Percentiles rank a stretch among this genome's conserved stretches.
phyloP scores from a whole-genome alignment of 2,329 filamentous ascomycete genomes.

The Apiospora sp. region DNA sequence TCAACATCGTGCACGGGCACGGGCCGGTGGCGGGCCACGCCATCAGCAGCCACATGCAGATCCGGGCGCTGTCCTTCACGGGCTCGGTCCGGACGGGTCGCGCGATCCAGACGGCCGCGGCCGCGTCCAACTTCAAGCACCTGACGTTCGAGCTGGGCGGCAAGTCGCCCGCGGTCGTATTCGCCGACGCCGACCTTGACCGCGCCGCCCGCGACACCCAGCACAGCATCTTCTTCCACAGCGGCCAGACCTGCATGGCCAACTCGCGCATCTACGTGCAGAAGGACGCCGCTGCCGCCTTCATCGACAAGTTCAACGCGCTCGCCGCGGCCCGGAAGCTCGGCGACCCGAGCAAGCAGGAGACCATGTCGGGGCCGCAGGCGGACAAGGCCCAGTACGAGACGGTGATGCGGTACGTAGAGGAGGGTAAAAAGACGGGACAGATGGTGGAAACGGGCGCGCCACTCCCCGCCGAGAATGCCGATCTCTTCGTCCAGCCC shows the following conservation, averaged over 20 bases:
- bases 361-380: slow-evolving; percentile 53
- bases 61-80: slow-evolving; percentile 81
- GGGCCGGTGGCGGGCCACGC: slow-evolving; percentile 72
- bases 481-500: slow-evolving; percentile 52
- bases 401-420: slow-evolving; percentile 54
- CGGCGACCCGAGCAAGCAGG: slow-evolving; percentile 45
- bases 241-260: slow-evolving; percentile 67
- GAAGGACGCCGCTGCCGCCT: slow-evolving; percentile 57
- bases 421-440: slow-evolving; percentile 50
- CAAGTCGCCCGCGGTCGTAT: slow-evolving; percentile 70
- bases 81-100: slow-evolving; percentile 76
- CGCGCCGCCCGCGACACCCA: slow-evolving; percentile 64
- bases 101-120: slow-evolving; percentile 76
- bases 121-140: slow-evolving; percentile 69
- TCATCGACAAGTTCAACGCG: slow-evolving; percentile 64
- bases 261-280: slow-evolving; percentile 67
- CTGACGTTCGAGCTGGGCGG: slow-evolving; percentile 74
- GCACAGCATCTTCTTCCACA: slow-evolving; percentile 57
- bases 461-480: slow-evolving; percentile 34
- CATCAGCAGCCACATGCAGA: slow-evolving; percentile 70
- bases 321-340: slow-evolving; percentile 50
- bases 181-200: slow-evolving; percentile 70
- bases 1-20: slow-evolving; percentile 76
- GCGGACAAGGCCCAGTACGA: slow-evolving; percentile 59
- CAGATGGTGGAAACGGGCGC: slow-evolving; percentile 33